These are phyloP conservation scores for Agaricus blazei DNA, from an alignment of 768 basidiomycete genomes.

Conservation along the genomic window DNA sequence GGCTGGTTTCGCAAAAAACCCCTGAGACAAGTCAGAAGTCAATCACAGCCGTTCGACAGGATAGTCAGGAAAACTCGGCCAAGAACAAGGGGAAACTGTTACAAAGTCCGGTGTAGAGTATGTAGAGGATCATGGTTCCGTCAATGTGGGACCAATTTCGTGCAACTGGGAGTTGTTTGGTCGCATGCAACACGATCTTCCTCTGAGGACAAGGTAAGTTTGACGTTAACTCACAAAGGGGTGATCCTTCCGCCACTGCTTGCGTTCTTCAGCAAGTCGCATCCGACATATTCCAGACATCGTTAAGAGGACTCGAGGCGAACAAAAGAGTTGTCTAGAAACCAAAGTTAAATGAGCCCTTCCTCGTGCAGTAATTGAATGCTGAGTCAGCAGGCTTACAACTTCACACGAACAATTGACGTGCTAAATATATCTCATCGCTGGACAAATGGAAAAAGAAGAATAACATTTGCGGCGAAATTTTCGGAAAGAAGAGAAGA, in stretches of 20 bases:
- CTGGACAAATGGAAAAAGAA: not conserved
- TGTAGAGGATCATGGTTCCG: not conserved
- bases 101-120: not conserved
- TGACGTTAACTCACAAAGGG: conserved; percentile 72
- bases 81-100: not conserved
- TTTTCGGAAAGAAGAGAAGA: too few species aligned
- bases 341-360: not conserved
- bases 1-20: conserved; percentile 92
- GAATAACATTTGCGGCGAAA: too few species aligned
- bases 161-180: not conserved
- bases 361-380: not conserved
- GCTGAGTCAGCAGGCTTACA: conserved; percentile 9
- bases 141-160: not conserved
- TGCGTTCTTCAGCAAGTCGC: conserved; percentile 93
- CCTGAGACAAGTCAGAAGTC: conserved; percentile 41
- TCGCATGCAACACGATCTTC: not conserved
- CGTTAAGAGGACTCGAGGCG: not conserved
- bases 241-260: conserved; percentile 99
- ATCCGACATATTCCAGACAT: conserved; percentile 94
- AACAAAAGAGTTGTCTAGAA: not conserved
- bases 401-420: not conserved
- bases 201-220: not conserved
- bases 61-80: not conserved
- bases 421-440: not conserved
- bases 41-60: not conserved